These are phyloP conservation scores for Thalassiosira livingstoniorum DNA, from an alignment of 352 stramenopile species.

Conservation along the genomic window DNA sequence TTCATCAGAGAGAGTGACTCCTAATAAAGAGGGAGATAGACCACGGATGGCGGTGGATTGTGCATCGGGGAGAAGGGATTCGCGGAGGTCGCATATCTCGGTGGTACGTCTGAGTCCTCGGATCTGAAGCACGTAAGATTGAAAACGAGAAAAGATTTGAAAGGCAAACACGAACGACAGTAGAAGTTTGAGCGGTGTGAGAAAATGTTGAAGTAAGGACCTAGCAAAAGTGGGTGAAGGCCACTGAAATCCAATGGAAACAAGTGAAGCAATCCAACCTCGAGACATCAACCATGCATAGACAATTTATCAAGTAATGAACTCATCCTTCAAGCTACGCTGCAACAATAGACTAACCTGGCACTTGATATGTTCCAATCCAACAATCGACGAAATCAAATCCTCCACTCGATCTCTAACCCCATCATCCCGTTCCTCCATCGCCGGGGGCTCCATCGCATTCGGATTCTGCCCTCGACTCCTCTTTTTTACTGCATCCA, in stretches of 20 bases:
- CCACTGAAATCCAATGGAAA: too few relatives aligned
- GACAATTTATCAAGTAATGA: background rate
- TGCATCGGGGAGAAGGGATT: constrained; percentile 75
- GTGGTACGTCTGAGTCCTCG: constrained; percentile 82
- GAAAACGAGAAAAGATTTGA: background rate
- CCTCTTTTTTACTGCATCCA: constrained; percentile 74
- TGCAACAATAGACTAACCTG: constrained; percentile 66
- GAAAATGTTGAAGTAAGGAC: too few relatives aligned
- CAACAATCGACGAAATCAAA: constrained; percentile 80
- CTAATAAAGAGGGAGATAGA: constrained; percentile 46
- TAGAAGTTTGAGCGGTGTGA: too few relatives aligned
- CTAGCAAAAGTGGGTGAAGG: too few relatives aligned
- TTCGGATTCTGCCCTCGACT: constrained; percentile 15
- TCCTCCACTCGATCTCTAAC: constrained; percentile 81
- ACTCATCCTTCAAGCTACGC: background rate
- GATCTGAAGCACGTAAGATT: constrained; percentile 33
- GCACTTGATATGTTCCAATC: constrained; percentile 84
- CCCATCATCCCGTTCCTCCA: constrained; percentile 46
- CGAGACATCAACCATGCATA: too few relatives aligned
- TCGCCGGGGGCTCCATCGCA: background rate
- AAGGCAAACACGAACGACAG: background rate
- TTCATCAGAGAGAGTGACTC: constrained; percentile 74
- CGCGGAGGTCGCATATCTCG: constrained; percentile 80
- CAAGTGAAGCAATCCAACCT: too few relatives aligned
- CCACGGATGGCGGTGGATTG: constrained; percentile 48